A percentile compares a stretch with the other conserved stretches of the same genome.
Evolutionary conservation across 2,329 filamentous ascomycete species (phyloP).

Genomic region (Aspergillus novofumigatus): DNA sequence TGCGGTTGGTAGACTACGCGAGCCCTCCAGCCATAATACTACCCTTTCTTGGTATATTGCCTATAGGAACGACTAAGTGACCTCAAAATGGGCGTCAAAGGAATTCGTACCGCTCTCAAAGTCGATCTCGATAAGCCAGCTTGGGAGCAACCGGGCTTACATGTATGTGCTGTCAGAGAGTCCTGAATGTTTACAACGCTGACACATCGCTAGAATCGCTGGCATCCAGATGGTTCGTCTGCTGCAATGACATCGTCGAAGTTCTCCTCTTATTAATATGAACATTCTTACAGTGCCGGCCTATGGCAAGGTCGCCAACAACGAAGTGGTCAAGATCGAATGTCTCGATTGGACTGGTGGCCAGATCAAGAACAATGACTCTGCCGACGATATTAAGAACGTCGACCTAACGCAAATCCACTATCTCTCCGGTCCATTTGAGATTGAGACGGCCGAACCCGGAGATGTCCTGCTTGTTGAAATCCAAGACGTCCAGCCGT

Average conservation of each 20-base stretch:
- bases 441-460: slow-evolving; percentile 77
- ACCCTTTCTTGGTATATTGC: slow-evolving; percentile 6
- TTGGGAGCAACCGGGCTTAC: slow-evolving; percentile 63
- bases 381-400: slow-evolving; percentile 79
- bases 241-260: background rate
- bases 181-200: slow-evolving; percentile 2
- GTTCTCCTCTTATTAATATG: background rate
- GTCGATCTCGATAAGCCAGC: slow-evolving; percentile 71
- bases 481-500: slow-evolving; percentile 88
- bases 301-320: slow-evolving; percentile 68
- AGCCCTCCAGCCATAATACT: background rate
- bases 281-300: slow-evolving; percentile 59
- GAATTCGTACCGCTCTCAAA: slow-evolving; percentile 66
- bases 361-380: slow-evolving; percentile 85
- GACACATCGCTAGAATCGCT: slow-evolving; percentile 65
- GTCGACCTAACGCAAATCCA: slow-evolving; percentile 82
- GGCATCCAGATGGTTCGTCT: slow-evolving; percentile 79
- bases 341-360: slow-evolving; percentile 77
- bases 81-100: slow-evolving; percentile 33
- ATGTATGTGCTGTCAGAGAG: slow-evolving; percentile 51
- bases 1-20: background rate
- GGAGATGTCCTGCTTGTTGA: slow-evolving; percentile 83
- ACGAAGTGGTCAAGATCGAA: slow-evolving; percentile 89
- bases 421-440: slow-evolving; percentile 85
- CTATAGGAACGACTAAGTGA: background rate